These are phyloP conservation scores for Diplocarpon mali DNA, from an alignment of 2,329 filamentous ascomycete species.

Conservation along the genomic window DNA sequence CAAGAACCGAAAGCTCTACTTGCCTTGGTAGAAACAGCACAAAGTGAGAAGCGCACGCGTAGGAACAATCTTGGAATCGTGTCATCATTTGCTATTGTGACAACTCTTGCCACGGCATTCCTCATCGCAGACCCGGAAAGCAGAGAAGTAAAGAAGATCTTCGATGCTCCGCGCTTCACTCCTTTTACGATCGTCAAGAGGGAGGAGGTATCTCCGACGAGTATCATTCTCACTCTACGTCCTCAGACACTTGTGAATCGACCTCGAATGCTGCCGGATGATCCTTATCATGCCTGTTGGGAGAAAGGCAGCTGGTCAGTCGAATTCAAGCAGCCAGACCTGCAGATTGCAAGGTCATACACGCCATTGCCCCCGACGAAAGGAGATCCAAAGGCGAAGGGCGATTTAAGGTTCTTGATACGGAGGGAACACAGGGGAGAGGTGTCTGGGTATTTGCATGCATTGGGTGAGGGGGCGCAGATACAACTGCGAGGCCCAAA, in stretches of 20 bases:
- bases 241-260: constrained; percentile 26
- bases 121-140: background rate
- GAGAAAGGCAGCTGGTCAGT: constrained; percentile 69
- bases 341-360: constrained; percentile 87
- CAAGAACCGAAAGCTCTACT: background rate
- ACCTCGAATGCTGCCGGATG: background rate
- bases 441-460: constrained; percentile 70
- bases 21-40: background rate
- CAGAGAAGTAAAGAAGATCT: constrained; percentile 17
- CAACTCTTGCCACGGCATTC: background rate
- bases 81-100: background rate
- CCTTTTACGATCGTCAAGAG: constrained; percentile 53
- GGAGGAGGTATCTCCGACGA: constrained; percentile 53
- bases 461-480: constrained; percentile 47
- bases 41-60: background rate
- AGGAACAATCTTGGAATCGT: background rate
- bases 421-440: constrained; percentile 72
- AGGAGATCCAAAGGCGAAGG: constrained; percentile 27
- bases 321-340: constrained; percentile 85
- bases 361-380: constrained; percentile 62
- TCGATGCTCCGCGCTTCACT: constrained; percentile 52
- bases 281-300: constrained; percentile 39
- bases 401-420: constrained; percentile 60
- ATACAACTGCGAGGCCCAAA: constrained; percentile 74
- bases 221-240: constrained; percentile 56